These are phyloP conservation scores for Kazachstania psychrophila DNA, from an alignment of 805 yeast genomes.

Conservation along the genomic window DNA sequence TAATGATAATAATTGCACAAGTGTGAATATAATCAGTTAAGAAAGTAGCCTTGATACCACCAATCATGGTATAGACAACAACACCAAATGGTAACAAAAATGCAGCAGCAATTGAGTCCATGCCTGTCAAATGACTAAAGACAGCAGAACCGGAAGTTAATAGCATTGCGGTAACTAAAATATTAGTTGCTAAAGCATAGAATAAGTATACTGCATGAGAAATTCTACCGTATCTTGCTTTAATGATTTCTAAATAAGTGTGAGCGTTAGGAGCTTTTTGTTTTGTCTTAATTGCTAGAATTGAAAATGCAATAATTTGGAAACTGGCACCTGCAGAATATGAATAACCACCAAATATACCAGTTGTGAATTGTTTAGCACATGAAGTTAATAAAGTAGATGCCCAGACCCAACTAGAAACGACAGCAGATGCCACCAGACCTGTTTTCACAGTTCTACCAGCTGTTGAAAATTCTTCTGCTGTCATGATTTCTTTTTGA, in stretches of 20 bases:
- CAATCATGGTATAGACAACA: slow-evolving; percentile 62
- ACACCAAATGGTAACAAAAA: slow-evolving; percentile 77
- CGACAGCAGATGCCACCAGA: slow-evolving; percentile 81
- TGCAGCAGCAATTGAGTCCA: slow-evolving; percentile 72
- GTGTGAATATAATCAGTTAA: slow-evolving; percentile 77
- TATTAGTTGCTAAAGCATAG: slow-evolving; percentile 81
- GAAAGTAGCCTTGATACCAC: slow-evolving; percentile 78
- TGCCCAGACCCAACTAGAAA: slow-evolving; percentile 93
- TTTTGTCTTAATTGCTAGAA: slow-evolving; percentile 80
- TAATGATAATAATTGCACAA: slow-evolving; percentile 65
- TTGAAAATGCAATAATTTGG: slow-evolving; percentile 78
- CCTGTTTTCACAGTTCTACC: slow-evolving; percentile 84
- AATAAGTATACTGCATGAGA: slow-evolving; percentile 65
- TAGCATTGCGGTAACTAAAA: slow-evolving; percentile 86
- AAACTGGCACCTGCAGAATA: slow-evolving; percentile 90
- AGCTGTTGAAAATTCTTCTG: slow-evolving; percentile 91
- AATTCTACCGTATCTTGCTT: slow-evolving; percentile 66
- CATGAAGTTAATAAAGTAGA: slow-evolving; percentile 68
- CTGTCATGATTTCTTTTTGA: slow-evolving; percentile 77
- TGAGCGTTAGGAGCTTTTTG: slow-evolving; percentile 87
- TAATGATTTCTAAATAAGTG: slow-evolving; percentile 79
- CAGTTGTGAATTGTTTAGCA: slow-evolving; percentile 68
- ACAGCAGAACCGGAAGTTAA: slow-evolving; percentile 87
- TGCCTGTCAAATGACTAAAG: slow-evolving; percentile 70
- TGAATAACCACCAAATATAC: slow-evolving; percentile 72